These are phyloP conservation scores for Trematosphaeria pertusa DNA, from an alignment of 2,329 filamentous ascomycete species.

Conservation along the genomic window DNA sequence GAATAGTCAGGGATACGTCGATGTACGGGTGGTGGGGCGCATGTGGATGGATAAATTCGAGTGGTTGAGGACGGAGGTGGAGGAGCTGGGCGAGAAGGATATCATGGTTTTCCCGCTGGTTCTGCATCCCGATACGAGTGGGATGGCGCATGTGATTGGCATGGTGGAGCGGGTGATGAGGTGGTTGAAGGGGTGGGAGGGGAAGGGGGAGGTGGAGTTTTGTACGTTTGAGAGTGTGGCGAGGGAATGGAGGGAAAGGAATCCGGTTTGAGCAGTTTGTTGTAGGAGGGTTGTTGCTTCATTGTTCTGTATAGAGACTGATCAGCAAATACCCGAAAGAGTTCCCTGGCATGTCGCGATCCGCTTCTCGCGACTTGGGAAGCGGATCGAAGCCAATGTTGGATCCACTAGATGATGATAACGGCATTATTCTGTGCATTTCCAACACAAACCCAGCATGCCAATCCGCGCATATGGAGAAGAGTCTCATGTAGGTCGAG, in stretches of 20 bases:
- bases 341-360: no score
- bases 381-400: no score
- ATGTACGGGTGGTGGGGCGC: conserved; percentile 62
- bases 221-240: conserved; percentile 54
- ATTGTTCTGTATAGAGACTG: no score
- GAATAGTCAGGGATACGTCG: conserved; percentile 66
- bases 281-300: no score
- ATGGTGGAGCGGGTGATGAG: conserved; percentile 61
- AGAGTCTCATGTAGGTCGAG: no score
- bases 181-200: conserved; percentile 58
- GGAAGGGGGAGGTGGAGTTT: conserved; percentile 54
- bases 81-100: conserved; percentile 41
- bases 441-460: no score
- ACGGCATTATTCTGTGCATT: no score
- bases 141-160: conserved; percentile 67
- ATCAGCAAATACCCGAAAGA: no score
- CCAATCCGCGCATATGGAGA: no score
- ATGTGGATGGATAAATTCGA: conserved; percentile 68
- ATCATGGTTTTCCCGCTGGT: conserved; percentile 59
- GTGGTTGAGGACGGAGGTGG: conserved; percentile 56
- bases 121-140: conserved; percentile 65
- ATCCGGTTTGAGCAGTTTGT: conserved; percentile 13
- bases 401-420: no score
- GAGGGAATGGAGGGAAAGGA: conserved; percentile 45
- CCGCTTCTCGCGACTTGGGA: no score